phyloP scores from a whole-genome alignment of 176 grass and related monocot species.

The Cocos nucifera region DNA sequence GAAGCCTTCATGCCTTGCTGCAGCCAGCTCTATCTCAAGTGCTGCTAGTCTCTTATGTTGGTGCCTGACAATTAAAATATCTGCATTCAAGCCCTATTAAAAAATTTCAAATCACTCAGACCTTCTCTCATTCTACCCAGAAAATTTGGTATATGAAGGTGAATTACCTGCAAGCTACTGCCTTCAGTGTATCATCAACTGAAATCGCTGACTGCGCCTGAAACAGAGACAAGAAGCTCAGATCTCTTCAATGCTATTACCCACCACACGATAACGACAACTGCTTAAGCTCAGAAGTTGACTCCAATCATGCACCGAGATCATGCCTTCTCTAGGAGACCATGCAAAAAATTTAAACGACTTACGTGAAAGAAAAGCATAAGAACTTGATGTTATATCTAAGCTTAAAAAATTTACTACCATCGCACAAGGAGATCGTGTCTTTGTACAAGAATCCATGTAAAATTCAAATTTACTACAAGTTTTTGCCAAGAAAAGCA shows the following conservation, averaged over 20 bases:
- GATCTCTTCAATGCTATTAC: neutral
- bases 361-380: no score
- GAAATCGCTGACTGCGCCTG: conserved; percentile 74
- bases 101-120: conserved; percentile 1
- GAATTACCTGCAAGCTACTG: conserved; percentile 87
- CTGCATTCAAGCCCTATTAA: neutral
- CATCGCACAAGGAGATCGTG: neutral
- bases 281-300: neutral
- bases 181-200: conserved; percentile 89
- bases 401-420: conserved; percentile 3
- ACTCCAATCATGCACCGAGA: neutral
- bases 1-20: conserved; percentile 72
- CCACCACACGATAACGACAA: neutral
- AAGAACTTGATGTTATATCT: no score
- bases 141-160: conserved; percentile 3
- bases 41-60: conserved; percentile 79
- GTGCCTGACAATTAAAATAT: conserved; percentile 49
- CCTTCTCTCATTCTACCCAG: neutral
- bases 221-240: conserved; percentile 8
- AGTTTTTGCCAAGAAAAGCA: no score
- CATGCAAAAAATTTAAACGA: no score
- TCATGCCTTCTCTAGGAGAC: neutral
- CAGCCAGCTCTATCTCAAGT: conserved; percentile 81
- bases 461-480: no score
- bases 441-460: no score